phyloP scores from a whole-genome alignment of 352 stramenopile species.

The Globisporangium canariense region DNA sequence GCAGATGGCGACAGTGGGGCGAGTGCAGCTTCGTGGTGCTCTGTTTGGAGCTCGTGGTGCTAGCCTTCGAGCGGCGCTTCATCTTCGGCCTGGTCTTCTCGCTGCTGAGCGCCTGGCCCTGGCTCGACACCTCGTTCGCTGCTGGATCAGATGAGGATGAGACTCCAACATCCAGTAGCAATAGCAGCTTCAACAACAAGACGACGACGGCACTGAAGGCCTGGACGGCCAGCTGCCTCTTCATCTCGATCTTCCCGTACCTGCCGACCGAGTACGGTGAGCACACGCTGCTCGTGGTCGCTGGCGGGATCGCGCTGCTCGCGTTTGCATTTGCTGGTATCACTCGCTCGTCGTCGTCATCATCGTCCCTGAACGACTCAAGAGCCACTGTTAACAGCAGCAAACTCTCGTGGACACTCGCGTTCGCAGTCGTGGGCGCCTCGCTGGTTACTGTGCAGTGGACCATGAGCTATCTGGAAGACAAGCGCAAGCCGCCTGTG shows the following conservation, averaged over 20 bases:
- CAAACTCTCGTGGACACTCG: neutral
- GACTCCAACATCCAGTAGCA: neutral
- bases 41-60: constrained; percentile 62
- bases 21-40: constrained; percentile 38
- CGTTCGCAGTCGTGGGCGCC: constrained; percentile 22
- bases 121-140: constrained; percentile 19
- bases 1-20: constrained; percentile 23
- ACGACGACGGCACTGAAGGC: neutral
- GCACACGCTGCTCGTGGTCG: constrained; percentile 53
- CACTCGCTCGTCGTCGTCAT: neutral
- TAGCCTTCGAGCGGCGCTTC: constrained; percentile 61
- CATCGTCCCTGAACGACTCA: neutral
- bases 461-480: constrained; percentile 53
- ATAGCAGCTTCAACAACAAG: neutral
- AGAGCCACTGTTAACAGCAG: neutral
- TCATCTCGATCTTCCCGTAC: constrained; percentile 72
- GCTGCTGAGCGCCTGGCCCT: constrained; percentile 49
- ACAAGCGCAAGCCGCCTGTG: constrained; percentile 49
- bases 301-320: constrained; percentile 37
- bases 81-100: constrained; percentile 69
- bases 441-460: constrained; percentile 41
- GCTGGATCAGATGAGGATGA: neutral
- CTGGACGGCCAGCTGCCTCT: constrained; percentile 53
- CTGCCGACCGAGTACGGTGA: constrained; percentile 73
- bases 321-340: constrained; percentile 1